These are phyloP conservation scores for Candida incommunis DNA, from an alignment of 805 yeast species.

Conservation along the genomic window DNA sequence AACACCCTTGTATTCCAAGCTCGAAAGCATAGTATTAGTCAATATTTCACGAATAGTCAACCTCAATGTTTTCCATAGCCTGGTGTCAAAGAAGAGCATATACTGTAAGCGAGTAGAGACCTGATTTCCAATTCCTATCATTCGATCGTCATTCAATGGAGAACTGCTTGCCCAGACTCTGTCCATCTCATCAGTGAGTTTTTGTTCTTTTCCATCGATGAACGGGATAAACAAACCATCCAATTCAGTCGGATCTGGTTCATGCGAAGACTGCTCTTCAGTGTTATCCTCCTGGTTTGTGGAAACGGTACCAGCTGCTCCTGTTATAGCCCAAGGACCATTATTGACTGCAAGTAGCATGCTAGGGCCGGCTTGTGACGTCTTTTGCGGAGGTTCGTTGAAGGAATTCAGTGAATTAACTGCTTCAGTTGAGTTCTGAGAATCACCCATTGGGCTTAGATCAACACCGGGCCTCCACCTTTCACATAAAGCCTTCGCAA, in stretches of 20 bases:
- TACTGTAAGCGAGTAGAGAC: constrained; percentile 34
- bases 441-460: background rate
- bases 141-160: background rate
- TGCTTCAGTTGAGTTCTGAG: background rate
- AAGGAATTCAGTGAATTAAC: background rate
- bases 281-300: background rate
- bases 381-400: background rate
- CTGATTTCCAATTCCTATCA: background rate
- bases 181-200: background rate
- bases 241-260: constrained; percentile 3
- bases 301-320: background rate
- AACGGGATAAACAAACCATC: background rate
- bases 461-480: constrained; percentile 47
- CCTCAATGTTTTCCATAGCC: constrained; percentile 58
- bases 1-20: constrained; percentile 38
- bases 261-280: background rate
- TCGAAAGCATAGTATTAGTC: constrained; percentile 49
- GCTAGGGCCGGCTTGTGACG: too few relatives aligned
- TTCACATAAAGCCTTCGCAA: constrained; percentile 44
- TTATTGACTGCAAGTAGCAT: background rate
- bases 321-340: background rate
- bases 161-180: background rate
- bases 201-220: background rate
- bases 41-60: constrained; percentile 46
- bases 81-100: constrained; percentile 48